These are phyloP conservation scores for Pontederia paniculata DNA, from an alignment of 176 grass and related monocot species.

Conservation along the genomic window DNA sequence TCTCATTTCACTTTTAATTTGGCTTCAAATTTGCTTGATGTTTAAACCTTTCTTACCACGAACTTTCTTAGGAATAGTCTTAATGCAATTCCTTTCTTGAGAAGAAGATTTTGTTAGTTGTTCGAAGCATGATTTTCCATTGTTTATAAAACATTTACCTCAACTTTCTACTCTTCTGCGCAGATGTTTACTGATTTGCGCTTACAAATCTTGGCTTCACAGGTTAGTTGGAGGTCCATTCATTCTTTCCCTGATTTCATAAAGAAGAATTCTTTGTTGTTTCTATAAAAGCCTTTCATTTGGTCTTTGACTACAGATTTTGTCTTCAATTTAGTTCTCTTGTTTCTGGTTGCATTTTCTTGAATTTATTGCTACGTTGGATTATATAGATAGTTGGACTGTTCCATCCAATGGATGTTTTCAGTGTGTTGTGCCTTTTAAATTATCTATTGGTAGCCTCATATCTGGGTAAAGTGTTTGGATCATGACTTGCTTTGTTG, in stretches of 20 bases:
- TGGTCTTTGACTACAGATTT: background rate
- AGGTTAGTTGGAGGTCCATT: slow-evolving; percentile 43
- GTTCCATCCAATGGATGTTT: no score
- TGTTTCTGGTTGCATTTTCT: background rate
- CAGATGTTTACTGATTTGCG: slow-evolving; percentile 87
- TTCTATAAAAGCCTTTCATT: background rate
- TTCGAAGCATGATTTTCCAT: background rate
- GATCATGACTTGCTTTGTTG: background rate
- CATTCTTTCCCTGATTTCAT: background rate
- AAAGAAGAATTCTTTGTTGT: no score
- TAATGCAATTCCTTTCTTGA: no score
- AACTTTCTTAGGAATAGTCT: background rate
- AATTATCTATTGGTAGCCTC: no score
- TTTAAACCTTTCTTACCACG: no score
- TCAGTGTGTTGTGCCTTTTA: no score
- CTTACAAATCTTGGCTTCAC: slow-evolving; percentile 73
- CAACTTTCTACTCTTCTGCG: slow-evolving; percentile 18
- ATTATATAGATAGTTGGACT: background rate
- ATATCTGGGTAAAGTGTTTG: no score
- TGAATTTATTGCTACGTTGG: background rate
- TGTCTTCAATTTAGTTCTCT: background rate
- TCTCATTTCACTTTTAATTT: no score
- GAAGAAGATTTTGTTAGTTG: no score
- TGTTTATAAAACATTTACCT: background rate
- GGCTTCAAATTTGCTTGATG: no score